Evolutionary conservation across 305 asterid species (phyloP).

Genomic region (Solanum hybrid): DNA sequence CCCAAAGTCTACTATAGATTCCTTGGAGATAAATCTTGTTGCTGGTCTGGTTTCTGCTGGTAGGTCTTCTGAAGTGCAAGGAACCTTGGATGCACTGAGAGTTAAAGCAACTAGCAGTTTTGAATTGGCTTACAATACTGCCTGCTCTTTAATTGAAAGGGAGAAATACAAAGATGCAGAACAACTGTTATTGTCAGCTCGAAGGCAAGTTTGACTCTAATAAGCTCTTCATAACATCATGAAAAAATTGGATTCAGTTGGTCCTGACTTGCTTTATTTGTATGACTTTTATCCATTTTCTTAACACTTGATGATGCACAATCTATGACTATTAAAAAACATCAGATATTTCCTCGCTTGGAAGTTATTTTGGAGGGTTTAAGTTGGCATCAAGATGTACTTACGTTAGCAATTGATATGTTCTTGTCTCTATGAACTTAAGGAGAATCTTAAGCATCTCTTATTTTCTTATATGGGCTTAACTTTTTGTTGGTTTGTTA

Average conservation of each 20-base stretch:
- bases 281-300: background rate
- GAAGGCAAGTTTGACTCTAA: constrained; percentile 31
- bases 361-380: no score
- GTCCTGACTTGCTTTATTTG: background rate
- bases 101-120: constrained; percentile 40
- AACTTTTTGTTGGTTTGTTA: no score
- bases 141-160: constrained; percentile 72
- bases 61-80: constrained; percentile 75
- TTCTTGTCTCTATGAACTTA: no score
- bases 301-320: background rate
- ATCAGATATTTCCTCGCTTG: no score
- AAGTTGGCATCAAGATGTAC: no score
- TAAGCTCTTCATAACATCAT: background rate
- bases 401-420: no score
- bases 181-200: constrained; percentile 68
- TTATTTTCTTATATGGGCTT: no score
- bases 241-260: background rate
- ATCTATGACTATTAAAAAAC: background rate
- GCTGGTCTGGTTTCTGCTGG: constrained; percentile 83
- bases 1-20: constrained; percentile 60
- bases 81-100: constrained; percentile 55
- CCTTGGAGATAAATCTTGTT: constrained; percentile 60
- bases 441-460: no score
- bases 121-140: constrained; percentile 55
- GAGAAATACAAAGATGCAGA: constrained; percentile 63